Evolutionary conservation across 768 basidiomycete species (phyloP), one percentile per base, ranked within the genome.

Genomic region (Cantharellus anzutake): DNA sequence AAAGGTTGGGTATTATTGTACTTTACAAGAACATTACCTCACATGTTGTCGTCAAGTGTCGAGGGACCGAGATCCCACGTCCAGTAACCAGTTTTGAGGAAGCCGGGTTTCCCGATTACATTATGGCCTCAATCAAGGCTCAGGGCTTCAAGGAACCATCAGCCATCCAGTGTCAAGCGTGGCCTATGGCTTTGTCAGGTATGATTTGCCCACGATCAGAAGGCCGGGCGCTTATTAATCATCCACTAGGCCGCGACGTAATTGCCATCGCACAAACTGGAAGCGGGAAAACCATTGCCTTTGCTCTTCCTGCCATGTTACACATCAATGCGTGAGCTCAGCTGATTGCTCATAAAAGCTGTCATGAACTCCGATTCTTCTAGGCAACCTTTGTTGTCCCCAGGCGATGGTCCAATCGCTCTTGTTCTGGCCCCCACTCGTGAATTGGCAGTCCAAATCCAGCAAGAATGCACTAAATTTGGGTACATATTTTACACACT

Each of bases 211-310:
- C 20, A 29, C 20, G 20, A 29, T 29, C 20, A 29, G 20, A 29
- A 29, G 20, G 20, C 20, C 20, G 20, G 20, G 11, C 44, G 11
- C 44, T 48, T 29, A 29, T 11, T 48, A 11, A 11, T 29, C 29
- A 11, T 48, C 44, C 44, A 11, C 29, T 29, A 48, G 94, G 94
- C 59, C 79, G 90, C 62, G 94, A 99, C 71, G 78, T 97, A 42
- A 86, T 94, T 51, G 96, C 94, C 59, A 90, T 99, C 66, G 93
- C 96, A 42, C 93, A 97, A 71, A 99, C 96, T 4, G 96, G 96
- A 60, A 93, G 89, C 71, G 96, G 96, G 60, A 99, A 99, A 75
- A 99, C 96, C 4, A 97, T 99, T 60, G 82, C 93, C 5, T 99
- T 99, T 70, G 94, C 96, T 59, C 82, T 99, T 51, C 96, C 96